Evolutionary conservation across 306 rosid genomes (phyloP), one percentile per base, ranked within the genome.

Genomic region (Dryas octopetala): DNA sequence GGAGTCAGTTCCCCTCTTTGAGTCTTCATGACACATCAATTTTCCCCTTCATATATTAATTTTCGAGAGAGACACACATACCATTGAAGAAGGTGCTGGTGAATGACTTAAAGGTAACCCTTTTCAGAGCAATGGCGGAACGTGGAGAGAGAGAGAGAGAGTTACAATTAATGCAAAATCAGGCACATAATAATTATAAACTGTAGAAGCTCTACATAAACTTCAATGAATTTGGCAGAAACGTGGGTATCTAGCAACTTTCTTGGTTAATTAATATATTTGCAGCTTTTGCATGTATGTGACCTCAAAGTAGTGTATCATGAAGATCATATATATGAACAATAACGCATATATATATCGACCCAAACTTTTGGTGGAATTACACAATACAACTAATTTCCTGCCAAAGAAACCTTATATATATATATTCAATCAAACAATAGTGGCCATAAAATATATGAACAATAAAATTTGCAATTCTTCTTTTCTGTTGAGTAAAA

Each of bases 1-100:
- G 52, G 73, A 71, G 70, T 45, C 67, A 13, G 44, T 77, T 48
- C 62, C 57, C 41, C 62, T 68, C 72, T 76, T 53, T 16, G 16
- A 58, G 38, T 58, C 47, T 61, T 23, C 15, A 69, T 48, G 73
- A 80, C 40, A 11, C 72, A 51, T 73, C 62, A 66, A 54, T 43
- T 64, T 76, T 38, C 3, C 32, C 19, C 19, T 66, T 62, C 77
- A 53, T 53, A 19, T 19, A 19, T 19, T 70, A 52, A 73, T 16
- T 65, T 65, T 46, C 8, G 45, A 7, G 54, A 32, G 46, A 45
- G 48, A 44, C 40, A 48, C 15, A 62, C 48, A 58, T 3, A 26
- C 74, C 44, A 68, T 43, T 23, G 54, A 64, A 13, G 75, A 74
- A 43, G 41, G 28, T 50, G 57, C 55, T 60, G 69, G n/a, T 40